phyloP scores from a whole-genome alignment of 345 rosid species.

The Ricinus communis region DNA sequence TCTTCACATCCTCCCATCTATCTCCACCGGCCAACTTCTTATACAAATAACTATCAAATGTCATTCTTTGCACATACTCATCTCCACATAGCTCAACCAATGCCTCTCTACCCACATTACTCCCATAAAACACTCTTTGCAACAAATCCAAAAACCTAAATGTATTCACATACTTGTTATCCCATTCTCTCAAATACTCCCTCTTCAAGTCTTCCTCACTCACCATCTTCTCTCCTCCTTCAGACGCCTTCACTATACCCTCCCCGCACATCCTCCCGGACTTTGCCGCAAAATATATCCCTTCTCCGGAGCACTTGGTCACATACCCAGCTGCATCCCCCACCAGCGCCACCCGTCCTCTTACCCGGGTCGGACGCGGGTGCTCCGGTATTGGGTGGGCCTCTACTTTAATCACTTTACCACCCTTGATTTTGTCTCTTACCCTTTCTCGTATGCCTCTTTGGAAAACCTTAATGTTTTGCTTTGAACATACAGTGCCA shows the following conservation, averaged over 20 bases:
- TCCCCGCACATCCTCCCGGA: constrained; percentile 66
- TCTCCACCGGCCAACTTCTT: constrained; percentile 48
- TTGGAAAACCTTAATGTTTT: constrained; percentile 43
- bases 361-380: constrained; percentile 50
- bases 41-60: constrained; percentile 67
- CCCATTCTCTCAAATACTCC: constrained; percentile 60
- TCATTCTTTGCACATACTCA: constrained; percentile 71
- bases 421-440: constrained; percentile 46
- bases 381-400: constrained; percentile 82
- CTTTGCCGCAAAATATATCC: constrained; percentile 73
- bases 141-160: constrained; percentile 54
- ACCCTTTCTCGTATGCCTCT: constrained; percentile 50
- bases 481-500: constrained; percentile 48
- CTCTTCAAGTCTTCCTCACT: constrained; percentile 55
- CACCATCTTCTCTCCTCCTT: constrained; percentile 44
- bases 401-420: constrained; percentile 59
- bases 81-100: constrained; percentile 66
- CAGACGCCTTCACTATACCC: constrained; percentile 59
- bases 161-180: constrained; percentile 38
- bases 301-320: constrained; percentile 65
- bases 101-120: constrained; percentile 52
- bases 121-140: constrained; percentile 55
- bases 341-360: constrained; percentile 58
- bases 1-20: constrained; percentile 45
- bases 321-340: constrained; percentile 79